Evolutionary conservation across 768 basidiomycete species (phyloP).

Genomic region (Melanogaster broomeanus): DNA sequence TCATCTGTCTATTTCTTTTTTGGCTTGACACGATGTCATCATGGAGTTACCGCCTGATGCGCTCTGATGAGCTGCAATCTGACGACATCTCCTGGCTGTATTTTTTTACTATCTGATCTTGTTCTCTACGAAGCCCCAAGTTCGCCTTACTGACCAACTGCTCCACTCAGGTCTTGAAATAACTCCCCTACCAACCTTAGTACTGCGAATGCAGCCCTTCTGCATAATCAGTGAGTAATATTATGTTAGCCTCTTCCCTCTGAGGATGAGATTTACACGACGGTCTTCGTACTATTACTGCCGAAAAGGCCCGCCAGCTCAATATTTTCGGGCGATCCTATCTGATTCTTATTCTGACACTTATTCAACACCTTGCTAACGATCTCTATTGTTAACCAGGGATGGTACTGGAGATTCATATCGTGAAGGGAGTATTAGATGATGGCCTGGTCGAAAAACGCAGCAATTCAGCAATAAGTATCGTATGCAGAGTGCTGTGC

Average conservation of each 20-base stretch:
- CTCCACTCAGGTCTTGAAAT: neutral
- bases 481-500: too few species aligned
- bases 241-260: slow-evolving; percentile 8
- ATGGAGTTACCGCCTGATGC: slow-evolving; percentile 86
- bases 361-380: neutral
- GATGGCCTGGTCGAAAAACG: too few species aligned
- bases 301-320: slow-evolving; percentile 92
- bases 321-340: slow-evolving; percentile 69
- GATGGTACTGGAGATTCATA: neutral
- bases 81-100: slow-evolving; percentile 83
- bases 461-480: too few species aligned
- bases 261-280: slow-evolving; percentile 81
- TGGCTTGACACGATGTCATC: slow-evolving; percentile 16
- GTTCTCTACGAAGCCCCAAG: neutral
- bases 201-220: neutral
- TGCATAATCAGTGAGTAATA: slow-evolving; percentile 29
- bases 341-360: slow-evolving; percentile 47
- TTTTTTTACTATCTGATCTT: slow-evolving; percentile 59
- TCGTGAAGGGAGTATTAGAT: neutral
- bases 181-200: neutral
- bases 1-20: neutral
- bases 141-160: neutral
- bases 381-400: neutral
- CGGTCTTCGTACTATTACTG: slow-evolving; percentile 81
- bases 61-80: slow-evolving; percentile 34